Percentiles rank a stretch among this genome's conserved stretches.
These are phyloP conservation scores for Crithidia fasciculata DNA, from an alignment of 208 protist species.

Conservation along the genomic window DNA sequence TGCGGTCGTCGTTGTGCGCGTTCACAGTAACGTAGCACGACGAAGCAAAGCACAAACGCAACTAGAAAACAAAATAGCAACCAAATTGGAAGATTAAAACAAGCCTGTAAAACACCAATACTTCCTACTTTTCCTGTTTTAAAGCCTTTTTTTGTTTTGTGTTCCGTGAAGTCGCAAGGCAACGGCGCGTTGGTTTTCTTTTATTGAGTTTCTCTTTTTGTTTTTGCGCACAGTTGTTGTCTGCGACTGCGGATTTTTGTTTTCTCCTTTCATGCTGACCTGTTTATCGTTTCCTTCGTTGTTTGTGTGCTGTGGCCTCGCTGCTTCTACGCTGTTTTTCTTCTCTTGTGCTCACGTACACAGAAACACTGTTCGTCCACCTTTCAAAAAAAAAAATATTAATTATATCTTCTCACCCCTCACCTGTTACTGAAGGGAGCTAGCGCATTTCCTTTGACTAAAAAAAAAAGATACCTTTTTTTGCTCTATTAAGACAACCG, in stretches of 20 bases:
- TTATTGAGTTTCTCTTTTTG: conserved; percentile 17
- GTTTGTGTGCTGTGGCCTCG: background rate
- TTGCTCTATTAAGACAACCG: background rate
- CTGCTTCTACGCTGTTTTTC: background rate
- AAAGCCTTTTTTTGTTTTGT: conserved; percentile 13
- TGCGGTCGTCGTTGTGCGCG: too few species aligned
- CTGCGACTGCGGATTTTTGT: background rate
- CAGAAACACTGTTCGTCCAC: too few species aligned
- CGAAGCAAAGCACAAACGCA: too few species aligned
- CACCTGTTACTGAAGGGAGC: background rate
- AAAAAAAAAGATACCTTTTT: background rate
- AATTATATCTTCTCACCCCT: too few species aligned
- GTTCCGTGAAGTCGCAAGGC: too few species aligned
- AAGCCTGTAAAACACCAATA: too few species aligned
- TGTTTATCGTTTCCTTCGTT: background rate
- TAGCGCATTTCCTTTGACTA: background rate
- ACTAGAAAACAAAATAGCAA: too few species aligned
- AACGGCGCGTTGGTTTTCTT: background rate
- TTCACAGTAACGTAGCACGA: too few species aligned
- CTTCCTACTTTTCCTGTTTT: too few species aligned
- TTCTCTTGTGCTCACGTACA: too few species aligned
- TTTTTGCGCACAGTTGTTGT: conserved; percentile 11
- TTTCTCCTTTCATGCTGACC: conserved; percentile 6
- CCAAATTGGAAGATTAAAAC: too few species aligned
- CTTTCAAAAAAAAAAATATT: too few species aligned